Conservation (phyloP, 1,284 basidiomycete species). For the Naganishia sp. region DNA sequence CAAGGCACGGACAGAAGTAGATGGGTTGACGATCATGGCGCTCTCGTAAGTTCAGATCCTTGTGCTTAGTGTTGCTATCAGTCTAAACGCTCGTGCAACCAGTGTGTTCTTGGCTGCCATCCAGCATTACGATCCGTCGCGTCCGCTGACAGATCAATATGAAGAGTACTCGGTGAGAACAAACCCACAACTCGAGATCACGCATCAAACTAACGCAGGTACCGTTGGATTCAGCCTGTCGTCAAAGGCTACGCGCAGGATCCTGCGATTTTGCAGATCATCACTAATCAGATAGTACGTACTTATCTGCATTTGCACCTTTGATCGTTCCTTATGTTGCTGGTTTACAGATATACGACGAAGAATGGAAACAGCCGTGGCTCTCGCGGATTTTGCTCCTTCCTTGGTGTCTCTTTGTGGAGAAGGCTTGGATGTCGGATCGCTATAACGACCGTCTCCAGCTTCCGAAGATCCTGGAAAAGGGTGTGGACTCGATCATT, state of each 20-base stretch:
- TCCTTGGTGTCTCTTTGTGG: constrained; percentile 29
- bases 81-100: no score
- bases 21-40: constrained; percentile 30
- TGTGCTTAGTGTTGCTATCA: no score
- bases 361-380: constrained; percentile 34
- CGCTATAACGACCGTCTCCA: constrained; percentile 17
- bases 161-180: constrained; percentile 12
- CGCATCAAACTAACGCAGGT: no score
- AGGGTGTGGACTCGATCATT: constrained; percentile 17
- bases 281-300: constrained; percentile 30
- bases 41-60: constrained; percentile 13
- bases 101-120: constrained; percentile 31
- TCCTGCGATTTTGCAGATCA: constrained; percentile 21
- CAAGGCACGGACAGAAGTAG: constrained; percentile 21
- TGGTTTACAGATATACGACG: constrained; percentile 18
- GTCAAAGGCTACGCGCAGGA: constrained; percentile 28
- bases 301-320: background rate
- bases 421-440: constrained; percentile 30
- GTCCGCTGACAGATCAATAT: constrained; percentile 24
- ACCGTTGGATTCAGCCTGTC: background rate
- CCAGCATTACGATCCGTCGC: constrained; percentile 27
- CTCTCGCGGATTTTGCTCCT: constrained; percentile 30
- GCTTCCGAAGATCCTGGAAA: constrained; percentile 25
- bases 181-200: no score
- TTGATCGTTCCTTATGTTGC: background rate